These are phyloP conservation scores for Rhodotorula babjevae DNA, from an alignment of 768 basidiomycete genomes.

Conservation along the genomic window DNA sequence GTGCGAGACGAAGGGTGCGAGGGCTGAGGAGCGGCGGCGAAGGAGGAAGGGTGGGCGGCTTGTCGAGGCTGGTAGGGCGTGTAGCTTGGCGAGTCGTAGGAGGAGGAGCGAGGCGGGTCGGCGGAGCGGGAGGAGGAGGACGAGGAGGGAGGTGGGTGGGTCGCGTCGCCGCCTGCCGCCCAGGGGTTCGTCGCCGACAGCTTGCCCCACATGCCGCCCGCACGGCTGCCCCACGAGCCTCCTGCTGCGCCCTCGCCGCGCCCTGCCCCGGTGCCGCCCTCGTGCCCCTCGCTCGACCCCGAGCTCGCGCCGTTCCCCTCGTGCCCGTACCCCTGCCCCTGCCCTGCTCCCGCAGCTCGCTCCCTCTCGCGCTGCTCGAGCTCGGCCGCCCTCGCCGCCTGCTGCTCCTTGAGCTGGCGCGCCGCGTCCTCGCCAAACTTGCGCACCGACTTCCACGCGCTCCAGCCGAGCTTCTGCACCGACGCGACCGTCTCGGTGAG, in stretches of 20 bases:
- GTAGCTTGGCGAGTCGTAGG: constrained; percentile 8
- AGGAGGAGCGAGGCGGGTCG: neutral
- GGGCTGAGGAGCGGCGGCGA: too few relatives aligned
- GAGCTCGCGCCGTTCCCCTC: constrained; percentile 7
- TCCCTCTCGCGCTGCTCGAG: neutral
- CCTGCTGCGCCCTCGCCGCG: neutral
- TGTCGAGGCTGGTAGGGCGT: constrained; percentile 20
- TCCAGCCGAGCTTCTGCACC: constrained; percentile 39
- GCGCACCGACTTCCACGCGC: constrained; percentile 33
- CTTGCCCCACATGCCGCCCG: constrained; percentile 15
- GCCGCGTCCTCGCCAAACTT: constrained; percentile 34
- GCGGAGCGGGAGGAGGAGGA: neutral
- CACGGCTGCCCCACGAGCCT: neutral
- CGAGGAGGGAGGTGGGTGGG: neutral
- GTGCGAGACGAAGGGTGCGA: too few relatives aligned
- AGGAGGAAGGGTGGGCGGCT: neutral
- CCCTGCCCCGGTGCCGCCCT: neutral
- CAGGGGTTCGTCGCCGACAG: constrained; percentile 26
- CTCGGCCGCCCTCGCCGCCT: neutral
- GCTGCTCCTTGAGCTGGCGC: constrained; percentile 27
- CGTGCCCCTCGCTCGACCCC: neutral
- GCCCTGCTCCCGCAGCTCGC: too few relatives aligned
- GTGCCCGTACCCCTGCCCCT: neutral
- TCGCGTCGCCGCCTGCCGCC: neutral
- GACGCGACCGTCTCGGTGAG: constrained; percentile 31